Percentiles rank a stretch among this genome's conserved stretches.
Evolutionary conservation across 2,329 filamentous ascomycete genomes (phyloP).

Genomic region (Epichloe baconii): DNA sequence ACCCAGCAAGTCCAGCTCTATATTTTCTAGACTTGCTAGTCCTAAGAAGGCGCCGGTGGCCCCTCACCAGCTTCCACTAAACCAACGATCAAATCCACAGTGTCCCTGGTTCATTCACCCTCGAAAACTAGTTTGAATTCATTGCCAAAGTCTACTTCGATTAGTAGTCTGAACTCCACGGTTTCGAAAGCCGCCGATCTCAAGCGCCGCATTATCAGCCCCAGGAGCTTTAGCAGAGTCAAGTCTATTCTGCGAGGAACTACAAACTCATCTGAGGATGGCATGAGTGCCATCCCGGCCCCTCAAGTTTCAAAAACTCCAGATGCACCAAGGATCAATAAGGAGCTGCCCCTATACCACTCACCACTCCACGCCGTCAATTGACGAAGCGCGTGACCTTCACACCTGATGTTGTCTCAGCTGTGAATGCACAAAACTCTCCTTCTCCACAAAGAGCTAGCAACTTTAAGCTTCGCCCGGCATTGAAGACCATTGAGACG

Average conservation of each 20-base stretch:
- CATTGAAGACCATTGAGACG: slow-evolving; percentile 12
- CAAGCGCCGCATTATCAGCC: slow-evolving; percentile 30
- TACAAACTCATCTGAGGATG: slow-evolving; percentile 21
- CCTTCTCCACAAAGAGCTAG: slow-evolving; percentile 43
- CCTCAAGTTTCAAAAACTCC: slow-evolving; percentile 35
- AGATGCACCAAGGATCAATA: slow-evolving; percentile 31
- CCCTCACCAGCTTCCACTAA: slow-evolving; percentile 43
- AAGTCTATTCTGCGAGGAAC: slow-evolving; percentile 43
- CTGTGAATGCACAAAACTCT: slow-evolving; percentile 31
- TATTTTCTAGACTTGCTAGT: slow-evolving; percentile 51
- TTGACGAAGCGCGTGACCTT: slow-evolving; percentile 66
- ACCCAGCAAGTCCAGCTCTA: slow-evolving; percentile 29
- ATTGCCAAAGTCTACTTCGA: slow-evolving; percentile 33
- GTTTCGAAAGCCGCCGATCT: slow-evolving; percentile 20
- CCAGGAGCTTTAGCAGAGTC: slow-evolving; percentile 39
- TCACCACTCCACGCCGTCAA: slow-evolving; percentile 57
- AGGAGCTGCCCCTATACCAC: slow-evolving; percentile 37
- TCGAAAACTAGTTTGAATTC: slow-evolving; percentile 31
- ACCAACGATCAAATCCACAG: slow-evolving; percentile 15
- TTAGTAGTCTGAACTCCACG: slow-evolving; percentile 17
- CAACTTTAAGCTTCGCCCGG: slow-evolving; percentile 29
- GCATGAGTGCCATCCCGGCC: slow-evolving; percentile 35
- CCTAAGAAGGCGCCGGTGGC: slow-evolving; percentile 51
- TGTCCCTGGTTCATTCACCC: slow-evolving; percentile 26
- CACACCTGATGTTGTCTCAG: slow-evolving; percentile 52